A percentile compares a stretch with the other conserved stretches of the same genome.
These are phyloP conservation scores for Durotheca rogersii DNA, from an alignment of 495 filamentous ascomycete genomes.

Conservation along the genomic window DNA sequence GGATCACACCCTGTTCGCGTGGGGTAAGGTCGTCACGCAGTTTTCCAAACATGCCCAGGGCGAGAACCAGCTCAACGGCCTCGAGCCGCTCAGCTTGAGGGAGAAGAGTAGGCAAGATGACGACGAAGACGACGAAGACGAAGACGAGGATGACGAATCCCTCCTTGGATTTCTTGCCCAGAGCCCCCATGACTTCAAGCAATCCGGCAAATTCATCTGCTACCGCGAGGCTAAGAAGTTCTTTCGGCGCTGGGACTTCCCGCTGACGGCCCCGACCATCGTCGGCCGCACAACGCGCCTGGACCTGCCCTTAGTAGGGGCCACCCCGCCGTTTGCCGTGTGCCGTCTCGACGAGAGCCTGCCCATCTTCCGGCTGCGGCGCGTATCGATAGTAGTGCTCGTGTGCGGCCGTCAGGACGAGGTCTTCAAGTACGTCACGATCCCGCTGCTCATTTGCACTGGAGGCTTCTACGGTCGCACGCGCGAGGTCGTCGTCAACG, in stretches of 20 bases:
- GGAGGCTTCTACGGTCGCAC: constrained; percentile 10
- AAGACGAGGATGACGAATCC: neutral
- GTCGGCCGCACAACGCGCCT: constrained; percentile 8
- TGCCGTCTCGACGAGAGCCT: neutral
- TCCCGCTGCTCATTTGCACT: constrained; percentile 6
- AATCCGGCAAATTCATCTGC: constrained; percentile 12
- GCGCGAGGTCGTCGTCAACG: constrained; percentile 28
- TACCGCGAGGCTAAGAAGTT: constrained; percentile 1
- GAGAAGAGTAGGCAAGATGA: neutral
- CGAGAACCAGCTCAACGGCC: neutral
- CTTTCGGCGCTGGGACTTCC: constrained; percentile 8
- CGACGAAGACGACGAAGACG: neutral
- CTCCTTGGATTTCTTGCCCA: constrained; percentile 24
- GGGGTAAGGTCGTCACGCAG: constrained; percentile 12
- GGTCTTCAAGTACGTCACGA: neutral
- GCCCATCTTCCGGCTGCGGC: neutral
- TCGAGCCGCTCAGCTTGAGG: constrained; percentile 4
- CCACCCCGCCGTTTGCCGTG: neutral
- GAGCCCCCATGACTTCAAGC: constrained; percentile 21
- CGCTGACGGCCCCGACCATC: neutral
- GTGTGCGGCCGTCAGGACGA: constrained; percentile 6
- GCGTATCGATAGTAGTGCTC: neutral
- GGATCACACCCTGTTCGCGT: constrained; percentile 35
- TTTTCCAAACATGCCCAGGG: neutral
- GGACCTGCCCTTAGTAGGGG: neutral